These are phyloP conservation scores for Claviceps monticola DNA, from an alignment of 2,329 filamentous ascomycete species.

Conservation along the genomic window DNA sequence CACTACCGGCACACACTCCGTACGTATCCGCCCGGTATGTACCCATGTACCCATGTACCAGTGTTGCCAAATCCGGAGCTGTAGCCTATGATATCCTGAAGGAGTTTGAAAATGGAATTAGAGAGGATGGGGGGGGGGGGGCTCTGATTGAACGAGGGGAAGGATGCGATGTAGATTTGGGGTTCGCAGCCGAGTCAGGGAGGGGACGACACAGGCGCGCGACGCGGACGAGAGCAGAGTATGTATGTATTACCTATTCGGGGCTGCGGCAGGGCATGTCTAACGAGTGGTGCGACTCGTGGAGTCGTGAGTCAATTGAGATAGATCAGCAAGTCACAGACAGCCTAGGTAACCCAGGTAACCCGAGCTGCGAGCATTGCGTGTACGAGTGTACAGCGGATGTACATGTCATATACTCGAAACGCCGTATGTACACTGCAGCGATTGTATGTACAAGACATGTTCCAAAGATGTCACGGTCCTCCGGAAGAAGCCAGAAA, in stretches of 20 bases:
- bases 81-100: constrained; percentile 10
- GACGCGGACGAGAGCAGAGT: no score
- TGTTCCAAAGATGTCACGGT: neutral
- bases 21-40: no score
- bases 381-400: neutral
- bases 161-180: neutral
- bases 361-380: no score
- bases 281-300: no score
- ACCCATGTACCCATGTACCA: no score
- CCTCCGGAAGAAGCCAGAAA: no score
- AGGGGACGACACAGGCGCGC: no score
- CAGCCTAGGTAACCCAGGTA: neutral
- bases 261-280: neutral
- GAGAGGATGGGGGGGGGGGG: neutral
- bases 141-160: neutral
- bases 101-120: neutral
- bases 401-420: neutral
- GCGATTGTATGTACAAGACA: neutral
- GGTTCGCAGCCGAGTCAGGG: no score
- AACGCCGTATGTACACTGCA: neutral
- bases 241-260: no score
- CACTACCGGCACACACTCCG: neutral
- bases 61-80: neutral
- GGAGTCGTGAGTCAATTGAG: neutral
- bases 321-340: neutral